Base-by-base conservation (phyloP, 2,329 filamentous ascomycete genomes). In the Ilyonectria sp. region DNA sequence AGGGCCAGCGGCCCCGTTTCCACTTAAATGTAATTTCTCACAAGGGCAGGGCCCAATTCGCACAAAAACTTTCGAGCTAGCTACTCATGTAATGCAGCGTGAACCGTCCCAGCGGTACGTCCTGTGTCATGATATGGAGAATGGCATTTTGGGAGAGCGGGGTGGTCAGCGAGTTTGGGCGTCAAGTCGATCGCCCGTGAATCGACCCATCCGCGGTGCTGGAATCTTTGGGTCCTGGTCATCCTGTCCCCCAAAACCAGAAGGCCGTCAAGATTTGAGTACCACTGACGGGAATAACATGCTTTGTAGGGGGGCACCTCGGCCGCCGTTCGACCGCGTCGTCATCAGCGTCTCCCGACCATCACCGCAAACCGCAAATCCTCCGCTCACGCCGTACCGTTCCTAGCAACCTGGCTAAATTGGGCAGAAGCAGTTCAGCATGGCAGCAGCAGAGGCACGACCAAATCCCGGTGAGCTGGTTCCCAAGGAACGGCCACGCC, bases 71-170 rank as follows among this genome's bases (percentile, higher is more conserved):
- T 63, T 59, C 21, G 60, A 61, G 66, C 69, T 74, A 72, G 69
- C 59, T 60, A 67, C 59, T 73, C 65, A 57, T 53, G 57, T 50
- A 40, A 63, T 55, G 61, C 70, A 70, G 60, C 63, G 62, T 64
- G 73, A 75, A 75, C 73, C 73, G 52, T 50, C 53, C 71, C 67
- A 65, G 72, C 62, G 73, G 73, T 75, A 75, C 71, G 53, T 63
- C 56, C 53, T 63, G 63, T 68, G 73, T 71, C 73, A 75, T 68
- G 47, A 53, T 46, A n/a, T 50, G 43, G 58, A 57, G 63, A 58
- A 31, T 56, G 66, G 60, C 56, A 60, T 19, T 23, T 47, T 29
- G 49, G 23, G 58, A 54, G 46, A 26, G 57, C 31, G 63, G 56
- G 54, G 46, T 46, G 37, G 43, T 35, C 44, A 23, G 26, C 40